phyloP scores from a whole-genome alignment of 306 rosid species.

The Fragaria iinumae region DNA sequence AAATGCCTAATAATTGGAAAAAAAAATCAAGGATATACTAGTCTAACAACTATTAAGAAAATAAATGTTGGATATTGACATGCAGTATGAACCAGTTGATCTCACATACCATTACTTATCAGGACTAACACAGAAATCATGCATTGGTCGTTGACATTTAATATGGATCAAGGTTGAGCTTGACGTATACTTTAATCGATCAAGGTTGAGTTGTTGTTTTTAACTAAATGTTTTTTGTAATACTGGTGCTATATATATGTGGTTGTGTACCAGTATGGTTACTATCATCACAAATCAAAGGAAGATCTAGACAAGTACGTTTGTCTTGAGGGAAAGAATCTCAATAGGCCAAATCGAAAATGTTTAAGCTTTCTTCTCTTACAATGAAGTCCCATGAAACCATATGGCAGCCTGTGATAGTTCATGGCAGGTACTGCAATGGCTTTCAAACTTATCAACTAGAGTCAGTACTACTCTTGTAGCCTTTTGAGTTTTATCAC shows the following conservation, averaged over 20 bases:
- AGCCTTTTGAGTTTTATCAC: background rate
- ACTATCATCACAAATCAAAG: slow-evolving; percentile 26
- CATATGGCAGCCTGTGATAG: slow-evolving; percentile 37
- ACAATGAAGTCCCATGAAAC: slow-evolving; percentile 27
- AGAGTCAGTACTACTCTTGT: background rate
- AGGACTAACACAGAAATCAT: slow-evolving; percentile 16
- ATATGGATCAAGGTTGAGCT: slow-evolving; percentile 3
- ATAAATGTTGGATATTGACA: background rate
- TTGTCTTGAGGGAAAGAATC: slow-evolving; percentile 19
- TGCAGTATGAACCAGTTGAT: slow-evolving; percentile 21
- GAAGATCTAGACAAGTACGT: slow-evolving; percentile 15
- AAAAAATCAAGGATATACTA: background rate
- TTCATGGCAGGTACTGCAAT: slow-evolving; percentile 41
- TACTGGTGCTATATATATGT: slow-evolving; percentile 12
- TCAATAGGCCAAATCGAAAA: slow-evolving; percentile 22
- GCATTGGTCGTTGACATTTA: slow-evolving; percentile 12
- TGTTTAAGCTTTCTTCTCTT: slow-evolving; percentile 33
- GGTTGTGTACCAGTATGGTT: slow-evolving; percentile 4
- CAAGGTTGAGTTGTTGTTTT: background rate
- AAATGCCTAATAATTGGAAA: background rate
- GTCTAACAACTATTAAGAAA: background rate
- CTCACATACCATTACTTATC: slow-evolving; percentile 13
- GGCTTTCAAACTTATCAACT: slow-evolving; percentile 3
- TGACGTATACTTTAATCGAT: background rate
- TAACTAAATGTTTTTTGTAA: background rate